Base-by-base conservation (phyloP, 495 filamentous ascomycete species). In the Beverwykella pulmonaria region DNA sequence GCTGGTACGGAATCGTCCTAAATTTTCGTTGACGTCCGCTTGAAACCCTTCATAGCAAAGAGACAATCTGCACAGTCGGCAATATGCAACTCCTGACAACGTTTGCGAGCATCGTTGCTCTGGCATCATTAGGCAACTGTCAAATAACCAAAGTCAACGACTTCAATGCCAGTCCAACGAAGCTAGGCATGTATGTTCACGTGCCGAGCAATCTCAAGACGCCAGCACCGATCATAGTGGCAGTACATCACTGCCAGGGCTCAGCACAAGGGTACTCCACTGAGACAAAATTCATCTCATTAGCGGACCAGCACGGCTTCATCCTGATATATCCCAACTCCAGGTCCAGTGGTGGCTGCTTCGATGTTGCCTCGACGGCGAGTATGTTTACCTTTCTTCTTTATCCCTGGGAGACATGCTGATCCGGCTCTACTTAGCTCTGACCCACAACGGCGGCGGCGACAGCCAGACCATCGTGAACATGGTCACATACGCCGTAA, bases 401-500 rank as follows among this genome's bases (percentile, higher is more conserved):
- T n/a, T 4, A 8, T 20, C 20, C 26, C 25, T 53, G 27, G 26
- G 53, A 7, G 1, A 26, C 23, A 14, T 53, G 20, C 48, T 53
- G 48, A 53, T 39, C 1, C 1, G 15, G 48, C 8, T 2, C 39
- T 44, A 47, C 6, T 1, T 75, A 77, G 30, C 75, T 84, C 22
- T 83, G 79, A 63, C 25, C 5, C 83, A 84, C 68, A 79, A 81
- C 57, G 75, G 74, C 12, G 81, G 80, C 23, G 82, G 83, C 23
- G 83, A 86, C 72, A 78, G 78, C 44, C 74, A 77, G 17, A 79
- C 81, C 14, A 83, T 86, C 70, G 75, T 81, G 63, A 83, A 76
- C 75, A 84, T 85, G 82, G 82, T 85, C 67, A 80, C 80, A 57
- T 85, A 81, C 65, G 77, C 80, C 0, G 54, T 86, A 20, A 46